Evolutionary conservation across 78 protist genomes (phyloP).

Genomic region (Dictyostelium citrinum): DNA sequence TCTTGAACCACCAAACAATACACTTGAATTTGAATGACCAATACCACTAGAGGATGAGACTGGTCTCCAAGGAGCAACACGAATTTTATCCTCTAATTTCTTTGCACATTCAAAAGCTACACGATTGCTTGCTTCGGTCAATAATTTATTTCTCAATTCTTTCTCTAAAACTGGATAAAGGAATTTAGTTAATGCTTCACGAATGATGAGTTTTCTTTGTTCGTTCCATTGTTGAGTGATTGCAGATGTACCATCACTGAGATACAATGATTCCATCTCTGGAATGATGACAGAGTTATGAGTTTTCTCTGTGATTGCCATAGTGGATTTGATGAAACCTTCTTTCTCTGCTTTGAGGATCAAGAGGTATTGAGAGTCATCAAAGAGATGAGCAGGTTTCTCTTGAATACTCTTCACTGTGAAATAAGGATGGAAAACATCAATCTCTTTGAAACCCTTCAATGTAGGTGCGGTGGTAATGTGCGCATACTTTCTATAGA

Average conservation of each 20-base stretch:
- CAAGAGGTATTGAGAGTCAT: constrained; percentile 49
- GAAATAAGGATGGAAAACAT: constrained; percentile 68
- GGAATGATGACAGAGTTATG: constrained; percentile 31
- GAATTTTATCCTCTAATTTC: constrained; percentile 29
- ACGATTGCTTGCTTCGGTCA: constrained; percentile 48
- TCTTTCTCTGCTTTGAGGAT: constrained; percentile 79
- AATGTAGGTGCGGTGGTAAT: constrained; percentile 61
- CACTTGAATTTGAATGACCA: not conserved
- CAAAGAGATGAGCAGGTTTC: constrained; percentile 60
- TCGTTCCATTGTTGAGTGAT: constrained; percentile 72
- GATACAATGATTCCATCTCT: constrained; percentile 46
- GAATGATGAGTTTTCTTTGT: constrained; percentile 37
- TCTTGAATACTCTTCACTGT: constrained; percentile 39
- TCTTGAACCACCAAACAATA: not conserved
- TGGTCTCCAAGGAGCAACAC: constrained; percentile 73
- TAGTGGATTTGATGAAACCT: constrained; percentile 61
- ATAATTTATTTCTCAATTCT: constrained; percentile 54
- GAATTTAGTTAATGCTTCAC: constrained; percentile 43
- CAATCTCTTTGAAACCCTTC: constrained; percentile 59
- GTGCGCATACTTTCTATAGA: constrained; percentile 52
- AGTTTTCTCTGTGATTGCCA: constrained; percentile 31
- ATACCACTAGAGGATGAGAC: not conserved
- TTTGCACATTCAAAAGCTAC: constrained; percentile 69
- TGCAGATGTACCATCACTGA: constrained; percentile 34
- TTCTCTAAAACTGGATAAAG: constrained; percentile 74